Conservation (phyloP, 306 rosid species). For the Clitoria ternatea region DNA sequence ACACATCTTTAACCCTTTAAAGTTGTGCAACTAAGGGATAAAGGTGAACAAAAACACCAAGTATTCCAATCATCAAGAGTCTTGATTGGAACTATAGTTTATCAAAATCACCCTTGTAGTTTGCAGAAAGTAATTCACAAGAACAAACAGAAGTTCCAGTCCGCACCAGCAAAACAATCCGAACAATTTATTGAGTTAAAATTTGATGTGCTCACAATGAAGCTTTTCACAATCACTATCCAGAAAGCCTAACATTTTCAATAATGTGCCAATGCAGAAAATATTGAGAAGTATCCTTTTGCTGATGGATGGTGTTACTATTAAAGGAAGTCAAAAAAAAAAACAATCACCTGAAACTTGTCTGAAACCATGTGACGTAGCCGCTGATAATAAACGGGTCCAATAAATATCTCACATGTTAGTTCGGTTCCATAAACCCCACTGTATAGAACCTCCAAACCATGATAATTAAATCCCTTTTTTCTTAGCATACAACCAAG, state of each 20-base stretch:
- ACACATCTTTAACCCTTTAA: not conserved
- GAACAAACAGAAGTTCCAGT: not conserved
- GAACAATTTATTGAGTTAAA: not conserved
- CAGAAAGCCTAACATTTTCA: not conserved
- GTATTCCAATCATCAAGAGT: not conserved
- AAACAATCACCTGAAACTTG: slow-evolving; percentile 69
- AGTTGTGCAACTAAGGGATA: not conserved
- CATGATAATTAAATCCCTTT: slow-evolving; percentile 91
- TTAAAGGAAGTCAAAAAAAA: not conserved
- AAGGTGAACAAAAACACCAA: not conserved
- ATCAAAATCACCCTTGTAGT: not conserved
- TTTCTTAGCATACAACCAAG: slow-evolving; percentile 69
- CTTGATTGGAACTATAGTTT: not conserved
- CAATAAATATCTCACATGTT: slow-evolving; percentile 82
- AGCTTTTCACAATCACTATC: not conserved
- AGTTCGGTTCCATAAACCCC: slow-evolving; percentile 95
- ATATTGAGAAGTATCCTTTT: not conserved
- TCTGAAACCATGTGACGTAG: slow-evolving; percentile 98
- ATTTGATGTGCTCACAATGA: not conserved
- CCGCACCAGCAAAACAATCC: not conserved
- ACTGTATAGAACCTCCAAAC: slow-evolving; percentile 79
- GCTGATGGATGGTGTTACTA: not conserved
- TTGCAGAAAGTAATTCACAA: not conserved
- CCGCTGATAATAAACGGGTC: slow-evolving; percentile 96
- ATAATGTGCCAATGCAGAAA: not conserved